Percentiles rank a stretch among this genome's conserved stretches.
Evolutionary conservation across 176 grass and related monocot species (phyloP).

Genomic region (Chrysopogon serrulatus): DNA sequence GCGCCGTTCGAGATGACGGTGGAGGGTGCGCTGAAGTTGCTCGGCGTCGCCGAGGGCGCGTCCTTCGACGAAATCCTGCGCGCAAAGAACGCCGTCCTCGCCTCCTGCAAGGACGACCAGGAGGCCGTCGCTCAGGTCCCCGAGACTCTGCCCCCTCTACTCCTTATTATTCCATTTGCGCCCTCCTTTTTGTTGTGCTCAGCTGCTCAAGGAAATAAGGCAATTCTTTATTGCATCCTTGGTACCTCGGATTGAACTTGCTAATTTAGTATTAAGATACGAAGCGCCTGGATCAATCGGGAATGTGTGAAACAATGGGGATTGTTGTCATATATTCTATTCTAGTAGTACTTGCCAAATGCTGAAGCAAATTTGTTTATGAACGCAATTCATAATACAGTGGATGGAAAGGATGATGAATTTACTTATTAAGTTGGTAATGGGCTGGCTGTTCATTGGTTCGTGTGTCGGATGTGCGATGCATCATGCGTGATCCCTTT

Average conservation of each 20-base stretch:
- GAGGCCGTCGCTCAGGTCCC: slow-evolving; percentile 74
- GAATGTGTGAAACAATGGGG: background rate
- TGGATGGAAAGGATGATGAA: background rate
- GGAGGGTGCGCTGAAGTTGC: slow-evolving; percentile 81
- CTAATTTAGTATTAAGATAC: background rate
- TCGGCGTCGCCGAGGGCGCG: slow-evolving; percentile 62
- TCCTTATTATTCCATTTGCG: background rate
- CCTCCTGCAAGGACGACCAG: slow-evolving; percentile 84
- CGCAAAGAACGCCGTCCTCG: slow-evolving; percentile 78
- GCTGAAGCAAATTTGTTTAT: background rate
- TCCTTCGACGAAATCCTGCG: slow-evolving; percentile 95
- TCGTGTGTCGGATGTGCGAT: background rate
- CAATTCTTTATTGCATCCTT: background rate
- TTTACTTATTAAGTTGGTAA: background rate
- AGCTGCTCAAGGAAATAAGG: background rate
- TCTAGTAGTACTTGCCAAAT: background rate
- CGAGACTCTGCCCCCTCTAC: background rate
- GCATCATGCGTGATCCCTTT: background rate
- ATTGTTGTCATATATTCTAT: background rate
- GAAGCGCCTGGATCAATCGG: background rate
- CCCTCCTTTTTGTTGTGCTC: background rate
- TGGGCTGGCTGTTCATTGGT: background rate
- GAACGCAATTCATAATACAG: background rate
- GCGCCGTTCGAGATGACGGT: slow-evolving; percentile 84
- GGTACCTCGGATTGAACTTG: background rate